Conservation (phyloP, 1,284 basidiomycete genomes). For the Thelephora terrestris region DNA sequence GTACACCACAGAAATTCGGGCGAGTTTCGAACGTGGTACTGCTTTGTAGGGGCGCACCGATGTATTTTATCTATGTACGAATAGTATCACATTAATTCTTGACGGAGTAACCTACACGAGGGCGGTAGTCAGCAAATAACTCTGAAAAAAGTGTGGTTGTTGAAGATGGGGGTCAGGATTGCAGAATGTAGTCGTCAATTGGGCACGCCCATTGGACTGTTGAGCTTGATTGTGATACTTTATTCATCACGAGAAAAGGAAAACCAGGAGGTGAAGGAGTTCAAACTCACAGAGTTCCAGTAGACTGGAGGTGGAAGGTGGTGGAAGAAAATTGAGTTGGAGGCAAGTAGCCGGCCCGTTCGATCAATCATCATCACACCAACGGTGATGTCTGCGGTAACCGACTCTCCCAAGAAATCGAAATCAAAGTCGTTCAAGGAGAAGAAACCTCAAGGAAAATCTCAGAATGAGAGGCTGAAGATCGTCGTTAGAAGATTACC, state of each 20-base stretch:
- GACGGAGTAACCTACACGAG: not conserved
- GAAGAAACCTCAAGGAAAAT: slow-evolving; percentile 6
- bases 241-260: slow-evolving; percentile 14
- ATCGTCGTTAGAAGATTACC: slow-evolving; percentile 84
- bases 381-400: not conserved
- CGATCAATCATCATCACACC: no score
- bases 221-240: slow-evolving; percentile 22
- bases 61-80: slow-evolving; percentile 5
- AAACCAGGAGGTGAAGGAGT: not conserved
- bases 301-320: not conserved
- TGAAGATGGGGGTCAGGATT: slow-evolving; percentile 17
- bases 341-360: not conserved
- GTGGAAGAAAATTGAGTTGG: not conserved
- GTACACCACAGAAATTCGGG: slow-evolving; percentile 90
- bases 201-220: slow-evolving; percentile 22
- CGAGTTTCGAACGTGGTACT: slow-evolving; percentile 92
- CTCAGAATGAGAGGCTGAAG: slow-evolving; percentile 60
- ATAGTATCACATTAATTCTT: not conserved
- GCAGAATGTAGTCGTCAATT: slow-evolving; percentile 22
- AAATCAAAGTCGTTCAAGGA: not conserved
- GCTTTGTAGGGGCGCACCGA: slow-evolving; percentile 44
- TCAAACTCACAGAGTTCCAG: not conserved
- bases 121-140: not conserved
- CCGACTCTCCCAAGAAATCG: not conserved
- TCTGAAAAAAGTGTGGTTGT: not conserved